These are phyloP conservation scores for Leishmania amazonensis DNA, from an alignment of 208 protist genomes.

Conservation along the genomic window DNA sequence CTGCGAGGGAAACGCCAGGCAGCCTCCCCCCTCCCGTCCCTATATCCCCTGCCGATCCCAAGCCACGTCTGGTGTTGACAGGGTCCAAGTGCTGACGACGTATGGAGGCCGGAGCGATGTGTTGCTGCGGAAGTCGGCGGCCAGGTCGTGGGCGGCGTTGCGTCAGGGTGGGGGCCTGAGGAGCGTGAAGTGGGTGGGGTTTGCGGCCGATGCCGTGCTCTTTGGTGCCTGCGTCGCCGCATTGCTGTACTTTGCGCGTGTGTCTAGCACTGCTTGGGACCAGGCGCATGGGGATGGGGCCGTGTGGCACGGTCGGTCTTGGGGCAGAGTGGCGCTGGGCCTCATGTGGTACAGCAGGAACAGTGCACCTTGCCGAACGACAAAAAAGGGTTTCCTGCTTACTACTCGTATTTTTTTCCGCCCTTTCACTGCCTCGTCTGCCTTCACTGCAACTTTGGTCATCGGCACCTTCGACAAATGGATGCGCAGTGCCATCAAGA, in stretches of 20 bases:
- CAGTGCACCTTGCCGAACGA: too few species aligned
- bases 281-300: too few species aligned
- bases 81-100: not conserved
- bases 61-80: constrained; percentile 21
- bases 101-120: not conserved
- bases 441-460: not conserved
- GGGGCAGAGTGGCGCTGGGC: too few species aligned
- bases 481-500: not conserved
- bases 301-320: too few species aligned
- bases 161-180: not conserved
- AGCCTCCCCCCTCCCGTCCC: too few species aligned
- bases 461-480: not conserved
- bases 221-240: too few species aligned
- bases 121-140: not conserved
- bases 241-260: too few species aligned
- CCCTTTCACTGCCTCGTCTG: not conserved
- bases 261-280: too few species aligned
- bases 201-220: too few species aligned
- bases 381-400: too few species aligned
- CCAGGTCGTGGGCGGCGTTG: not conserved
- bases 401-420: not conserved
- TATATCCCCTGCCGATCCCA: constrained; percentile 40
- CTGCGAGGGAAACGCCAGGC: not conserved
- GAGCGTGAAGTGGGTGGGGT: not conserved
- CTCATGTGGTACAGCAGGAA: too few species aligned